Percentiles rank a stretch among this genome's conserved stretches.
phyloP scores from a whole-genome alignment of 2,329 filamentous ascomycete species.

The Apiospora pterosperma region DNA sequence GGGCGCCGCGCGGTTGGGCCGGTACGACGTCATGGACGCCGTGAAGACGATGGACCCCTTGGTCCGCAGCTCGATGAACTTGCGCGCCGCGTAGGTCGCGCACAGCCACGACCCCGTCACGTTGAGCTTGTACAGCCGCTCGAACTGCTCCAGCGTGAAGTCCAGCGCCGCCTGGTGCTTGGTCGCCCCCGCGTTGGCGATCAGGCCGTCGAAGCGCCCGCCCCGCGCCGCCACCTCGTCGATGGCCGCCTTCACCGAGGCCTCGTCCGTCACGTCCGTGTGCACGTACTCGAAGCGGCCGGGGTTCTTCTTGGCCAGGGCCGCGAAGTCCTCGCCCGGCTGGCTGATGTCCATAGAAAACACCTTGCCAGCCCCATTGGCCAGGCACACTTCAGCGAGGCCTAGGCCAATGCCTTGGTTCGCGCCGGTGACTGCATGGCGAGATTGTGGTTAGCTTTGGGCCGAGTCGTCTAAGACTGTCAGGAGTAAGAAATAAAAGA shows the following conservation, averaged over 20 bases:
- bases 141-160: conserved; percentile 35
- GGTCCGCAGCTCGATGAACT: conserved; percentile 32
- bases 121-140: conserved; percentile 43
- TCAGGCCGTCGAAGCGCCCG: conserved; percentile 39
- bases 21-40: conserved; percentile 44
- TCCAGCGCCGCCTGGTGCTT: conserved; percentile 44
- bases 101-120: conserved; percentile 43
- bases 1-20: conserved; percentile 46
- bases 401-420: conserved; percentile 44
- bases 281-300: conserved; percentile 40
- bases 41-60: conserved; percentile 42
- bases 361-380: conserved; percentile 36
- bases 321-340: conserved; percentile 33
- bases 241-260: conserved; percentile 35
- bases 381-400: conserved; percentile 42
- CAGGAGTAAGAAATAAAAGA: neutral
- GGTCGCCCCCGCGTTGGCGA: conserved; percentile 38
- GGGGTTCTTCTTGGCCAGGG: conserved; percentile 35
- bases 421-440: conserved; percentile 32
- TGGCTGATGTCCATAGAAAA: conserved; percentile 38
- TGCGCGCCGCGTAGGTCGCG: conserved; percentile 40
- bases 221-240: conserved; percentile 34
- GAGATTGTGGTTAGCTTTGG: neutral
- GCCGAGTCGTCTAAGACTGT: conserved; percentile 2
- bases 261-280: conserved; percentile 42